phyloP scores from a whole-genome alignment of 495 filamentous ascomycete species.

The Aspergillus hancockii region DNA sequence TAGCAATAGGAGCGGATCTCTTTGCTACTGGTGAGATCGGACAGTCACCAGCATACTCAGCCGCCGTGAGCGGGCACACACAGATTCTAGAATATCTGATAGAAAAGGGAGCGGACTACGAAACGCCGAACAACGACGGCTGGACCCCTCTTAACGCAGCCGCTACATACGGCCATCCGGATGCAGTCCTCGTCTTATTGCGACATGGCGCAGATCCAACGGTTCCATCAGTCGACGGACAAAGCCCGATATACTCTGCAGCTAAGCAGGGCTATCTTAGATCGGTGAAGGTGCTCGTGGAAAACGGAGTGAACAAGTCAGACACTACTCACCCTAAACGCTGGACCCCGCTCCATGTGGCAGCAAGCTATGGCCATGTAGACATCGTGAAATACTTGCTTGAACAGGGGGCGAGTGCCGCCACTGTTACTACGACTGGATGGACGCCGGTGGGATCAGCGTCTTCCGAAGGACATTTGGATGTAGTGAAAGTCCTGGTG shows the following conservation, averaged over 20 bases:
- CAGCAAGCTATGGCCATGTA: not conserved
- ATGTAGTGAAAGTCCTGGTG: conserved; percentile 1
- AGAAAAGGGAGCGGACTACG: conserved; percentile 2
- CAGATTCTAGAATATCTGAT: conserved; percentile 9
- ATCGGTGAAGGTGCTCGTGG: too few relatives aligned
- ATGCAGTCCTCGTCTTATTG: not conserved
- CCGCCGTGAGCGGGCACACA: conserved; percentile 5
- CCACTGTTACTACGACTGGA: not conserved
- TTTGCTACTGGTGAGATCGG: conserved; percentile 2
- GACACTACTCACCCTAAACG: not conserved
- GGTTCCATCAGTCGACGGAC: too few relatives aligned
- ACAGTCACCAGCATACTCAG: conserved; percentile 9
- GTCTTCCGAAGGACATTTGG: not conserved
- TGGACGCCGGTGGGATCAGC: conserved; percentile 2
- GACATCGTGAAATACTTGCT: conserved; percentile 6
- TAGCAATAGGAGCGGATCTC: not conserved
- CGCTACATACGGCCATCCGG: not conserved
- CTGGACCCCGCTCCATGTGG: not conserved
- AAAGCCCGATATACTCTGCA: too few relatives aligned
- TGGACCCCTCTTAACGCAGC: conserved; percentile 11
- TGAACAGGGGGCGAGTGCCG: not conserved
- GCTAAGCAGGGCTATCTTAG: too few relatives aligned
- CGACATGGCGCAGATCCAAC: conserved; percentile 2
- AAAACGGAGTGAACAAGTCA: too few relatives aligned
- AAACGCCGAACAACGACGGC: conserved; percentile 3